These are phyloP conservation scores for Ailanthus altissimus DNA, from an alignment of 345 rosid species.

Conservation along the genomic window DNA sequence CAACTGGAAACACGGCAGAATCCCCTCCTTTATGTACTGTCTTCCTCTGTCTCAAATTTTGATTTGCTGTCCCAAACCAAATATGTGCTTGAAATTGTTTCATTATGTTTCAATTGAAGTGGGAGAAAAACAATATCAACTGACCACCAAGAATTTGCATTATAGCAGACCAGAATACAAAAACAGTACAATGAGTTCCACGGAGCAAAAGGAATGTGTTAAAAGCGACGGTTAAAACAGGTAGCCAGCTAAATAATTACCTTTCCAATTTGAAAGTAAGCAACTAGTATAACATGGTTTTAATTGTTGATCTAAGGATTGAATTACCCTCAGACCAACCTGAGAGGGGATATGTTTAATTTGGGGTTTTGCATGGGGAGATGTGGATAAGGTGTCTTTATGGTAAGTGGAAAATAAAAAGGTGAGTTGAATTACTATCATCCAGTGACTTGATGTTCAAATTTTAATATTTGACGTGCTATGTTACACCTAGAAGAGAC, in stretches of 20 bases:
- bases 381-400: too few relatives aligned
- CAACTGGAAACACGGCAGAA: slow-evolving; percentile 20
- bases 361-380: too few relatives aligned
- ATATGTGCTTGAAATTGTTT: background rate
- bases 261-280: background rate
- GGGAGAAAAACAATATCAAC: background rate
- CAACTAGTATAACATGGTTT: background rate
- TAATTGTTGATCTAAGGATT: background rate
- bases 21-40: slow-evolving; percentile 30
- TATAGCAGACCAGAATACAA: background rate
- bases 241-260: background rate
- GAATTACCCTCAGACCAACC: too few relatives aligned
- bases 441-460: background rate
- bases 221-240: background rate
- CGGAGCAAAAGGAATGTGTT: background rate
- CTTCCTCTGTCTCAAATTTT: slow-evolving; percentile 57
- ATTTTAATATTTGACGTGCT: background rate
- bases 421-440: too few relatives aligned
- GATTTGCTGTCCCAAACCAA: slow-evolving; percentile 37
- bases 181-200: background rate
- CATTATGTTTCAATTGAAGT: background rate
- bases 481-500: background rate
- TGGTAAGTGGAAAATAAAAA: too few relatives aligned
- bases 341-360: too few relatives aligned
- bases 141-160: background rate